Conservation (phyloP, 192 early-diverging fungal genomes). For the Coemansia javaensis region DNA sequence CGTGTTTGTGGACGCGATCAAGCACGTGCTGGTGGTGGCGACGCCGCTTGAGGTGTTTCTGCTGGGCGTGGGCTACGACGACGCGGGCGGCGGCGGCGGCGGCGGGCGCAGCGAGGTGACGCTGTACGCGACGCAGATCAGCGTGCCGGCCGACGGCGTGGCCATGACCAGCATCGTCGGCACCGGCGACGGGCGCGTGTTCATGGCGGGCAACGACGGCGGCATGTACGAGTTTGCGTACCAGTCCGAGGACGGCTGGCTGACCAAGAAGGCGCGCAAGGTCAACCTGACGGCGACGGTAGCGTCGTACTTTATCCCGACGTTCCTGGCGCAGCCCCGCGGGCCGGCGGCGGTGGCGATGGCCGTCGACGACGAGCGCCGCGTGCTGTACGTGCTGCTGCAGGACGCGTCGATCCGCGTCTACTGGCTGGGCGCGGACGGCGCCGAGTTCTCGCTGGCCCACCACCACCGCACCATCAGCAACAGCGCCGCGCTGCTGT, state of each 20-base stretch:
- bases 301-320: slow-evolving; percentile 67
- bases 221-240: slow-evolving; percentile 86
- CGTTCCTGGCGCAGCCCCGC: slow-evolving; percentile 41
- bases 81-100: slow-evolving; percentile 2
- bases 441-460: slow-evolving; percentile 53
- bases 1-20: slow-evolving; percentile 78
- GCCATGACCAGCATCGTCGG: slow-evolving; percentile 76
- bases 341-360: slow-evolving; percentile 60
- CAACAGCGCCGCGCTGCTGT: slow-evolving; percentile 44
- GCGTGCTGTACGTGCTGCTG: slow-evolving; percentile 68
- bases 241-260: slow-evolving; percentile 83
- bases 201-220: slow-evolving; percentile 85
- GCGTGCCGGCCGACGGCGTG: slow-evolving; percentile 74
- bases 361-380: slow-evolving; percentile 62
- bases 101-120: slow-evolving; percentile 54
- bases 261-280: slow-evolving; percentile 70
- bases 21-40: slow-evolving; percentile 79
- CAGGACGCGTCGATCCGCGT: slow-evolving; percentile 67
- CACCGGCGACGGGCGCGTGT: slow-evolving; percentile 76
- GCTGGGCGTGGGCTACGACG: slow-evolving; percentile 63
- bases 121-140: slow-evolving; percentile 76
- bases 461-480: slow-evolving; percentile 51
- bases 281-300: slow-evolving; percentile 66
- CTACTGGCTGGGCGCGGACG: slow-evolving; percentile 58
- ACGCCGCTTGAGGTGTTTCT: slow-evolving; percentile 82